phyloP scores from a whole-genome alignment of 23 red algal species.

The Cyanidioschyzon merolae region DNA sequence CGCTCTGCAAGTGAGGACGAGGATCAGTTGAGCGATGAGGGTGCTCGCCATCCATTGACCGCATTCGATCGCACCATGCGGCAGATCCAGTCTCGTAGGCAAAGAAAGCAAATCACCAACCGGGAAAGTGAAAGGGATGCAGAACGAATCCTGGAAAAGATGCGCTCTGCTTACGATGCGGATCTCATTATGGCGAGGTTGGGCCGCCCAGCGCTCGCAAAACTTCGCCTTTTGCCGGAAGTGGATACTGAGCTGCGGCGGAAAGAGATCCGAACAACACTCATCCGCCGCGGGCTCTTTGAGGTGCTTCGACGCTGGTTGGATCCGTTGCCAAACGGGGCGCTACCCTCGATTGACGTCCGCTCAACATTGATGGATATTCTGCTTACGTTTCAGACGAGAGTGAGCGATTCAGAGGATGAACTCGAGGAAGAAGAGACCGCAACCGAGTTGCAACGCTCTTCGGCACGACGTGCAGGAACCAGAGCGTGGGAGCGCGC shows the following conservation, averaged over 20 bases:
- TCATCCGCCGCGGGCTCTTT: constrained; percentile 19
- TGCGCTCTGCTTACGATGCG: constrained; percentile 21
- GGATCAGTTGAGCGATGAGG: neutral
- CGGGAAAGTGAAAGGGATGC: constrained; percentile 14
- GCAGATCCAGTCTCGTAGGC: neutral
- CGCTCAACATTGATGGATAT: constrained; percentile 21
- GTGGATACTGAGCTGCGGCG: constrained; percentile 22
- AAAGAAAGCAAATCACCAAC: constrained; percentile 3
- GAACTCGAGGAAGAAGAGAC: constrained; percentile 1
- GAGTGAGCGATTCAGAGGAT: neutral
- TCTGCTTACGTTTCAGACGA: neutral
- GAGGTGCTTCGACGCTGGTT: constrained; percentile 22
- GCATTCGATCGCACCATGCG: constrained; percentile 4
- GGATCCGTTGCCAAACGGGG: constrained; percentile 30
- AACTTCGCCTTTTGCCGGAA: constrained; percentile 18
- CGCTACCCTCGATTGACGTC: constrained; percentile 11
- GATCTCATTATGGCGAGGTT: constrained; percentile 16
- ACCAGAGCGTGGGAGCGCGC: neutral
- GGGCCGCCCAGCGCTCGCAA: constrained; percentile 17
- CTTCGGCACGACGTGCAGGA: neutral
- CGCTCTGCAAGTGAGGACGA: neutral
- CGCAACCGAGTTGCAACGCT: neutral
- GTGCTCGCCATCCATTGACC: neutral
- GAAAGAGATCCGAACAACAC: constrained; percentile 16
- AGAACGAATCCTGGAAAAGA: neutral